These are phyloP conservation scores for Rubroboletus satanas DNA, from an alignment of 768 basidiomycete genomes.

Conservation along the genomic window DNA sequence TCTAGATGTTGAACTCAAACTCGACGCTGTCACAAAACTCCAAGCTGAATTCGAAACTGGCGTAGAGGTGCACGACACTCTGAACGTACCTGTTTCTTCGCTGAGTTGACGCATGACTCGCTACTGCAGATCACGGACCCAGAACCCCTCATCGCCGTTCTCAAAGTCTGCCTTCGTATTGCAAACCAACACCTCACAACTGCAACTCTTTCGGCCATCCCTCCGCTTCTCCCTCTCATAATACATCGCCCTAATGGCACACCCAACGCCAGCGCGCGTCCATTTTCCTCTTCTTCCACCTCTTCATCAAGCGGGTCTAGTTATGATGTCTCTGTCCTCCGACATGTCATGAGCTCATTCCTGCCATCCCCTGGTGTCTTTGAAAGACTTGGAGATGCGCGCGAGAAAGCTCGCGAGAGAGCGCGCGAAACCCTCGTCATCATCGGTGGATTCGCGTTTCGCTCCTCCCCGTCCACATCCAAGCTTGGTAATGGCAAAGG, in stretches of 20 bases:
- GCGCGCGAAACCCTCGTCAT: conserved; percentile 75
- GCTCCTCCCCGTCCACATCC: conserved; percentile 45
- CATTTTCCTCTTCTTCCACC: conserved; percentile 52
- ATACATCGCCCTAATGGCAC: conserved; percentile 39
- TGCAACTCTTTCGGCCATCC: conserved; percentile 70
- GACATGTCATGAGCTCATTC: conserved; percentile 64
- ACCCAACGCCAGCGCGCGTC: conserved; percentile 25
- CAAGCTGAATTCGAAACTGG: conserved; percentile 71
- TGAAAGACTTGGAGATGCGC: conserved; percentile 77
- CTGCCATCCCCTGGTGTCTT: conserved; percentile 73
- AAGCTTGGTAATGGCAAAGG: conserved; percentile 54
- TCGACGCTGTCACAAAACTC: conserved; percentile 76
- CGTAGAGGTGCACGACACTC: conserved; percentile 50
- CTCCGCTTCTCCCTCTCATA: conserved; percentile 61
- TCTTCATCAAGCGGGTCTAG: conserved; percentile 42
- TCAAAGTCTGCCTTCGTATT: conserved; percentile 74
- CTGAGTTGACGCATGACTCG: conserved; percentile 13
- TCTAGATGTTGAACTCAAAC: conserved; percentile 74
- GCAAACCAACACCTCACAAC: conserved; percentile 79
- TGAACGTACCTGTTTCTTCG: conserved; percentile 5
- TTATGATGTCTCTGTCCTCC: conserved; percentile 56
- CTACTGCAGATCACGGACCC: conserved; percentile 61
- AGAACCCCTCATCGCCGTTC: conserved; percentile 61
- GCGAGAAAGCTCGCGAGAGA: conserved; percentile 65
- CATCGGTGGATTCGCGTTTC: conserved; percentile 70